phyloP scores from a whole-genome alignment of 371 early-diverging fungal species.

The Vavraia culicis region DNA sequence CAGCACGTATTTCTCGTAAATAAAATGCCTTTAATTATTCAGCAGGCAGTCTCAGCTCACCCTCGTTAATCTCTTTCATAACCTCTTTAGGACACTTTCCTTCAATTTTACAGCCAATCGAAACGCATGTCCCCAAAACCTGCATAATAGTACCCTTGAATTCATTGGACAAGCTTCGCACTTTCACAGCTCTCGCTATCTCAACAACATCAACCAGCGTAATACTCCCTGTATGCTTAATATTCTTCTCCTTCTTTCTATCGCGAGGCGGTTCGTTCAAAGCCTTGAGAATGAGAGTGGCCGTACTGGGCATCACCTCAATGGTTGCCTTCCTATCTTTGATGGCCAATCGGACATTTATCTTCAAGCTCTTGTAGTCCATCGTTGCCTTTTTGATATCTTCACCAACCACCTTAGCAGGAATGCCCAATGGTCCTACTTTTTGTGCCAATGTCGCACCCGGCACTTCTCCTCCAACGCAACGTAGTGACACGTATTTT shows the following conservation, averaged over 20 bases:
- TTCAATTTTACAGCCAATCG: conserved; percentile 85
- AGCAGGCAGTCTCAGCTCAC: conserved; percentile 64
- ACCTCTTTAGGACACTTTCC: conserved; percentile 64
- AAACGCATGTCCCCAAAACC: conserved; percentile 77
- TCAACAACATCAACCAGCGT: conserved; percentile 61
- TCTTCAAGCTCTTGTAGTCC: conserved; percentile 89
- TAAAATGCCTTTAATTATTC: conserved; percentile 33
- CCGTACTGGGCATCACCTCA: conserved; percentile 81
- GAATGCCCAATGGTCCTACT: conserved; percentile 95
- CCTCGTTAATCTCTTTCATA: conserved; percentile 49
- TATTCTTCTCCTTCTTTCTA: conserved; percentile 99
- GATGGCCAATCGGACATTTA: conserved; percentile 85
- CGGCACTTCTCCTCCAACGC: conserved; percentile 91
- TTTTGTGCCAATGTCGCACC: conserved; percentile 93
- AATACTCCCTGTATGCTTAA: conserved; percentile 39
- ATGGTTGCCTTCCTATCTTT: conserved; percentile 97
- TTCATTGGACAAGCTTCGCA: conserved; percentile 65
- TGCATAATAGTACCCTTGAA: conserved; percentile 82
- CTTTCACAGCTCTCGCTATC: conserved; percentile 73
- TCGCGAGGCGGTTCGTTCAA: conserved; percentile 93
- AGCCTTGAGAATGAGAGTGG: conserved; percentile 85
- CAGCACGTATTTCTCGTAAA: not conserved
- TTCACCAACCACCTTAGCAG: conserved; percentile 98
- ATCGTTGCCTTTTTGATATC: conserved; percentile 96
- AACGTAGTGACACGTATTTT: conserved; percentile 36